phyloP scores from a whole-genome alignment of 441 rosid species.

The Erysimum pusillum region DNA sequence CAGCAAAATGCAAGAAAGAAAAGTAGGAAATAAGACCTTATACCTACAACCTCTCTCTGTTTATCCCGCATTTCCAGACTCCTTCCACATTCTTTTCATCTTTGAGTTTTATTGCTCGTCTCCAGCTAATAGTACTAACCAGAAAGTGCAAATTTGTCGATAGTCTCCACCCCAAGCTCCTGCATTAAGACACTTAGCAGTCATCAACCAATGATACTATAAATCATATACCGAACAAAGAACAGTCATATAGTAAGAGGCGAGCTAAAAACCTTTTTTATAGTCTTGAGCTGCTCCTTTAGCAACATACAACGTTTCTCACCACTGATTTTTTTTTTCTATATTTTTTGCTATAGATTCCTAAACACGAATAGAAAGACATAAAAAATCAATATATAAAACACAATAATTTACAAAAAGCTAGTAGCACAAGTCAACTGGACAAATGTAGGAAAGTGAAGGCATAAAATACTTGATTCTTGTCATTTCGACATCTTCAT shows the following conservation, averaged over 20 bases:
- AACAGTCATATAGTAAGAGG: conserved; percentile 12
- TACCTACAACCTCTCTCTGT: too few relatives aligned
- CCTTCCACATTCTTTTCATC: too few relatives aligned
- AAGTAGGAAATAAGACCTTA: too few relatives aligned
- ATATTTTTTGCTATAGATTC: conserved; percentile 90
- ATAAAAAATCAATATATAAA: conserved; percentile 12
- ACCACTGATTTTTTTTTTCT: conserved; percentile 87
- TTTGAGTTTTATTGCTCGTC: too few relatives aligned
- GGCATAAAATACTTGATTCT: conserved; percentile 73
- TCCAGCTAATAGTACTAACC: conserved; percentile 55
- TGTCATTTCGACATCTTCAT: conserved; percentile 93
- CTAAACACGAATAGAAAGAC: conserved; percentile 49
- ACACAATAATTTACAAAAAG: conserved; percentile 33
- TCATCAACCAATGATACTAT: conserved; percentile 26
- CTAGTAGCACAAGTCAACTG: background rate
- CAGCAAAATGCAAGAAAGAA: too few relatives aligned
- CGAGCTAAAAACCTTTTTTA: conserved; percentile 74
- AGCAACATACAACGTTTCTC: conserved; percentile 84
- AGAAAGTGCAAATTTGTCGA: conserved; percentile 83
- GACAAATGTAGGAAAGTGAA: conserved; percentile 14
- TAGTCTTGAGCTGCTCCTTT: conserved; percentile 95
- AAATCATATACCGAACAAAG: background rate
- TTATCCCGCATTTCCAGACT: too few relatives aligned
- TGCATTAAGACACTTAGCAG: conserved; percentile 48
- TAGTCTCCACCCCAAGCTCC: conserved; percentile 93